Evolutionary conservation across 768 basidiomycete species (phyloP), one percentile per base, ranked within the genome.

Genomic region (Agrocybe pediades): DNA sequence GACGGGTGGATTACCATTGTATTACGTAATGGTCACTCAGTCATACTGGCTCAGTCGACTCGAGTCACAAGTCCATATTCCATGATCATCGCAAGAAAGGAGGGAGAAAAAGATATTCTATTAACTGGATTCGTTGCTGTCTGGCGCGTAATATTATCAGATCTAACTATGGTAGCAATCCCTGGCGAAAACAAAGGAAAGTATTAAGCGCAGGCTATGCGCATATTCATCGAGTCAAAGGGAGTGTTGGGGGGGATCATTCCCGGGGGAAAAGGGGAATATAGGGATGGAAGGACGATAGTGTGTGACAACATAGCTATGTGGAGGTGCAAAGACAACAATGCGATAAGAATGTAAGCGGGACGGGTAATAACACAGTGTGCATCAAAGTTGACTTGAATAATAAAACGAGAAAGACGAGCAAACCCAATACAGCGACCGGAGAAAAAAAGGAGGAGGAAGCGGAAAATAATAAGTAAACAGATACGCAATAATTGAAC

Each of bases 291-390:
- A 21, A 24, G 20, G 25, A 43, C 33, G 29, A 48, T 48, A 36
- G 40, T 48, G 41, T 50, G 27, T 42, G 49, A 19, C 29, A 25
- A 41, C 24, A 30, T 41, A 27, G 46, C 41, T 53, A 41, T 23
- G 53, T 58, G 60, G 46, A 49, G 33, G 49, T 58, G 58, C 55
- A 45, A 57, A 26, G 60, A 58, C 57, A 61, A 54, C 60, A 61
- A 49, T 56, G 47, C 57, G 60, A 61, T 51, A 41, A 48, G 29
- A 56, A 46, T 40, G 46, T 54, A 49, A 43, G 30, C 44, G 33
- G n/a, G 49, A 53, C 46, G 43, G n/a, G 46, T 57, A 54, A 49
- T 53, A 55, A 56, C 55, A 59, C 55, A 57, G 45, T 58, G 57
- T 53, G 53, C 57, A n/a, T n/a, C n/a, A 49, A 49, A 54, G 51